Evolutionary conservation across 345 rosid species (phyloP).

Genomic region (Ailanthus altissimus): DNA sequence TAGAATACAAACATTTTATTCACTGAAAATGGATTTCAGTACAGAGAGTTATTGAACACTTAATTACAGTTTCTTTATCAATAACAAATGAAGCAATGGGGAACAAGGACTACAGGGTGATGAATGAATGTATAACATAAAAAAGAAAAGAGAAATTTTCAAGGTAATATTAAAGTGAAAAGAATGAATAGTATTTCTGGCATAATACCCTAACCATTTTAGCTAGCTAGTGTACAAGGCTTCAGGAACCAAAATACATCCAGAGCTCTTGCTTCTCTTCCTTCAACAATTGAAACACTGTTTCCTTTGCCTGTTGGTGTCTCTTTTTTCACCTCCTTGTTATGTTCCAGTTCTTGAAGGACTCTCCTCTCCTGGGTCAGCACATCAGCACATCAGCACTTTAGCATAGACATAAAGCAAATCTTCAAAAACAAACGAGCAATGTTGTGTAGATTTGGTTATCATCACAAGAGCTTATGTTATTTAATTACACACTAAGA

Average conservation of each 20-base stretch:
- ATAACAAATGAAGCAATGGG: constrained; percentile 27
- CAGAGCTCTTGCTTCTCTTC: constrained; percentile 53
- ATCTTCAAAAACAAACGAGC: background rate
- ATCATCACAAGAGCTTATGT: no score
- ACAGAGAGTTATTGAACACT: constrained; percentile 14
- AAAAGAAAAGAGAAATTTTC: no score
- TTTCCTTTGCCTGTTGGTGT: constrained; percentile 35
- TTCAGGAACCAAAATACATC: constrained; percentile 93
- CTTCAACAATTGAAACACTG: constrained; percentile 37
- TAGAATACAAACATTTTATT: constrained; percentile 19
- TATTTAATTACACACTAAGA: no score
- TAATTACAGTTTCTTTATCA: constrained; percentile 27
- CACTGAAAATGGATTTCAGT: constrained; percentile 20
- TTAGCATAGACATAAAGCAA: constrained; percentile 8
- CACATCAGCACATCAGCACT: constrained; percentile 1
- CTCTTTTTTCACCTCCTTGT: constrained; percentile 39
- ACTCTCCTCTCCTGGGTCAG: constrained; percentile 52
- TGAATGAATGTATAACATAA: constrained; percentile 22
- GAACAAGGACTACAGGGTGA: background rate
- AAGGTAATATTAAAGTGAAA: constrained; percentile 20
- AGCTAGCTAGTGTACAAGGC: constrained; percentile 78
- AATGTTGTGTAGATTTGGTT: background rate
- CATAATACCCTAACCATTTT: background rate
- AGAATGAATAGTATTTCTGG: constrained; percentile 22
- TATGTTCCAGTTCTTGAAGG: constrained; percentile 58